These are phyloP conservation scores for Arthroderma sp. DNA, from an alignment of 2,329 filamentous ascomycete genomes.

Conservation along the genomic window DNA sequence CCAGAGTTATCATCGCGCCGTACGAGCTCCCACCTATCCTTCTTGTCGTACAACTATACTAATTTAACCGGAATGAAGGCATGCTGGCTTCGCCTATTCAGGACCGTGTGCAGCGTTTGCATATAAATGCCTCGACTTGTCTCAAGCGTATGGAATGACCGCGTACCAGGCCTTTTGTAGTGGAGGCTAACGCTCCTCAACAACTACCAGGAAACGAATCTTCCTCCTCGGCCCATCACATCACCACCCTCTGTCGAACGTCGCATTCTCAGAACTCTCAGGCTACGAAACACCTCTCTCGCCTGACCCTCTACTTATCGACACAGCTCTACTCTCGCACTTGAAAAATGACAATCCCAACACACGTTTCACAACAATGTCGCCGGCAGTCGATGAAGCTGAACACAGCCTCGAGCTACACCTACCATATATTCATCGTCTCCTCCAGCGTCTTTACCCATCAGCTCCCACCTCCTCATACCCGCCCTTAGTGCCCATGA, in stretches of 20 bases:
- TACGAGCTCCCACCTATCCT: conserved; percentile 37
- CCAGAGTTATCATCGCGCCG: conserved; percentile 85
- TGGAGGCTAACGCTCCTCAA: not conserved
- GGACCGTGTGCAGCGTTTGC: conserved; percentile 88
- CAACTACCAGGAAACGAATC: conserved; percentile 54
- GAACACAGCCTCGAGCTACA: conserved; percentile 98
- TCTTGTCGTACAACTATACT: not conserved
- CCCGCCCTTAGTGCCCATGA: conserved; percentile 68
- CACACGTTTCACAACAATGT: conserved; percentile 43
- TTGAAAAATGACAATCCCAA: conserved; percentile 22
- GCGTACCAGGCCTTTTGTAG: not conserved
- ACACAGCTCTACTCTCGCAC: conserved; percentile 29
- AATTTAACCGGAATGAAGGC: conserved; percentile 41
- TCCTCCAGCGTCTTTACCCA: conserved; percentile 42
- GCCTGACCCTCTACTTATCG: conserved; percentile 30
- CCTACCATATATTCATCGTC: conserved; percentile 80
- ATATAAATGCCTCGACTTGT: conserved; percentile 77
- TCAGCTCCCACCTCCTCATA: conserved; percentile 42
- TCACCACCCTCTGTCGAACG: conserved; percentile 64
- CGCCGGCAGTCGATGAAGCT: conserved; percentile 51
- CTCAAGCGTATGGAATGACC: conserved; percentile 44
- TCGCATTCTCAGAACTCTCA: conserved; percentile 60
- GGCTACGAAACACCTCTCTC: conserved; percentile 34
- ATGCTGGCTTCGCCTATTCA: conserved; percentile 88
- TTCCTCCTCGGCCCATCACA: conserved; percentile 92